A percentile compares a stretch with the other conserved stretches of the same genome.
Evolutionary conservation across 495 filamentous ascomycete genomes (phyloP).

Genomic region (Aspergillus hancockii): DNA sequence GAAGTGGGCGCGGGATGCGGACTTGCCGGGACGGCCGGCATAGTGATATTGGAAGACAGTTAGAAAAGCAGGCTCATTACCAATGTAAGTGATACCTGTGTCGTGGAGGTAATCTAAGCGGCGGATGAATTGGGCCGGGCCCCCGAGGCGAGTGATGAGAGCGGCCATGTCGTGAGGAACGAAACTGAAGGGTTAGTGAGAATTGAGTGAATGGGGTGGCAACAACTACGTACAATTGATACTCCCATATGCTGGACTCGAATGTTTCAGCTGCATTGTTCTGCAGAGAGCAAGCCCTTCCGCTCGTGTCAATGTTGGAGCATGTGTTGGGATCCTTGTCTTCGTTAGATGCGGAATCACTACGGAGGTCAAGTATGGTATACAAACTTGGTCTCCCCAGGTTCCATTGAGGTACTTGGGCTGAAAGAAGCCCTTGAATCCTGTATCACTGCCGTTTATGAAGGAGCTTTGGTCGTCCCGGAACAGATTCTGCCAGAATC

Average conservation of each 20-base stretch:
- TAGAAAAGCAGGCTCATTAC: constrained; percentile 71
- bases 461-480: constrained; percentile 53
- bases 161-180: constrained; percentile 72
- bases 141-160: constrained; percentile 61
- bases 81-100: constrained; percentile 58
- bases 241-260: constrained; percentile 70
- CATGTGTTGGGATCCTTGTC: constrained; percentile 55
- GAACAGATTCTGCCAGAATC: constrained; percentile 73
- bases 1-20: constrained; percentile 42
- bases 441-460: constrained; percentile 41
- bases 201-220: no score
- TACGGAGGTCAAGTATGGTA: background rate
- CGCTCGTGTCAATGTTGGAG: constrained; percentile 44
- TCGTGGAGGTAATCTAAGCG: constrained; percentile 66
- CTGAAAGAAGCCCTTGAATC: constrained; percentile 68
- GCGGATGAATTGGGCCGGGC: constrained; percentile 55
- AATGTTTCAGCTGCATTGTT: constrained; percentile 58
- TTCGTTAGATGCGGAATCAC: background rate
- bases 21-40: constrained; percentile 62
- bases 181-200: constrained; percentile 39
- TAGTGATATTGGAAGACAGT: constrained; percentile 77
- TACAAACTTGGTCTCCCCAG: constrained; percentile 50
- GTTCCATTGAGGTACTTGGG: constrained; percentile 59
- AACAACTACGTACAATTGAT: constrained; percentile 56
- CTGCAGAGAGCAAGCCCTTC: constrained; percentile 64